A percentile compares a stretch with the other conserved stretches of the same genome.
Evolutionary conservation across 352 stramenopile genomes (phyloP).

Genomic region (Pilasporangium apinafurcum): DNA sequence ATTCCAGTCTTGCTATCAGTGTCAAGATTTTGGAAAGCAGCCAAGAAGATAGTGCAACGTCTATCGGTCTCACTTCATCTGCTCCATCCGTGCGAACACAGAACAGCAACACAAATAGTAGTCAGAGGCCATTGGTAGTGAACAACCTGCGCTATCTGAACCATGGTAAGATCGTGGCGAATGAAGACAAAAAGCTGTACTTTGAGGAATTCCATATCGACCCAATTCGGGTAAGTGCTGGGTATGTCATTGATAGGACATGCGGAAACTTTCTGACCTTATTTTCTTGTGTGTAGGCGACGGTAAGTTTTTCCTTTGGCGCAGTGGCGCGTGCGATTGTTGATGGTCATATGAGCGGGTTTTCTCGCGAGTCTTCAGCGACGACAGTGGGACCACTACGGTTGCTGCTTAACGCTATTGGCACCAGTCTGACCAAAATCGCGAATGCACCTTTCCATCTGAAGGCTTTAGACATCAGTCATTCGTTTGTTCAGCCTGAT

Average conservation of each 20-base stretch:
- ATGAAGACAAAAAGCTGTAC: conserved; percentile 81
- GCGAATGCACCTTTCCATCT: conserved; percentile 84
- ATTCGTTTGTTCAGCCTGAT: conserved; percentile 83
- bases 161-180: conserved; percentile 31
- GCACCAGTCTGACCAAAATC: conserved; percentile 84
- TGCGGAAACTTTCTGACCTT: too few species aligned
- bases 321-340: conserved; percentile 57
- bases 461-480: conserved; percentile 65
- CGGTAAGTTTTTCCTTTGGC: conserved; percentile 81
- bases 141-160: conserved; percentile 10
- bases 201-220: conserved; percentile 88
- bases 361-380: conserved; percentile 26
- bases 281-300: conserved; percentile 31
- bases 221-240: conserved; percentile 48
- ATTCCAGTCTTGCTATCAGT: conserved; percentile 58
- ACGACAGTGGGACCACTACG: conserved; percentile 73
- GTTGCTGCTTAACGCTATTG: conserved; percentile 82
- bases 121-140: conserved; percentile 7
- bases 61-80: conserved; percentile 17
- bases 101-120: conserved; percentile 13
- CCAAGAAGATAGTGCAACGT: conserved; percentile 56
- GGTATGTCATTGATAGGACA: too few species aligned
- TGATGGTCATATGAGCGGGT: conserved; percentile 36
- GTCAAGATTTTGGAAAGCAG: conserved; percentile 68
- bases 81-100: conserved; percentile 23